Evolutionary conservation across 108 stramenopile genomes (phyloP), one percentile per base, ranked within the genome.

Genomic region (Cyclotella distinguenda): DNA sequence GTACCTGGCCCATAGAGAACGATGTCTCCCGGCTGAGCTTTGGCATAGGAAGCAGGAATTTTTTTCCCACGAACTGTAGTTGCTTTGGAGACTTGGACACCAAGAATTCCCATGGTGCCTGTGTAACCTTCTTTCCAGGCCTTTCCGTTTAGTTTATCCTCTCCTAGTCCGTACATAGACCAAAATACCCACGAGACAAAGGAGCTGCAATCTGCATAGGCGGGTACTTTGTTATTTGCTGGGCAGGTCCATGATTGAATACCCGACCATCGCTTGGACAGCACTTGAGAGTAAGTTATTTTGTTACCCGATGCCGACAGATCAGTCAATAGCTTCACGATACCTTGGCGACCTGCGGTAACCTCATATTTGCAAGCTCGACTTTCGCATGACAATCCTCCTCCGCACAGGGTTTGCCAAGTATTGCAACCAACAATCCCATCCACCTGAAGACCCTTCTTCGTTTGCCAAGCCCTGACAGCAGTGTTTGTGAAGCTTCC

Each of bases 71-170:
- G 19, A 21, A 48, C 47, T 1, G 19, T 48, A 2, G 47, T 23
- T 48, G 47, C 19, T 48, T 48, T 48, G 47, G 47, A 48, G 1
- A 48, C 47, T 6, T 48, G 47, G 21, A 48, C 47, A 48, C 47
- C 47, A 48, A 15, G 47, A 11, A 11, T 48, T 1, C 21, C 47
- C 47, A 48, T 48, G 47, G 18, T 48, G 10, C 47, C 47, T 23
- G 47, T 48, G 47, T 48, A 48, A 3, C 47, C 47, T 23, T 10
- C 47, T 4, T 1, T 2, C 47, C 6, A 48, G 22, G 11, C 23
- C 10, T 48, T 18, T 6, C 23, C 22, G 5, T 48, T 48, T 10
- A 48, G 47, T 6, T 48, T 48, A 19, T 48, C 47, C 23, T 48
- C 23, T 4, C 47, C 47, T 3, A 4, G 47, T 10, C 47, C 23